Evolutionary conservation across 2,329 filamentous ascomycete genomes (phyloP).

Genomic region (Fusarium newnesense): DNA sequence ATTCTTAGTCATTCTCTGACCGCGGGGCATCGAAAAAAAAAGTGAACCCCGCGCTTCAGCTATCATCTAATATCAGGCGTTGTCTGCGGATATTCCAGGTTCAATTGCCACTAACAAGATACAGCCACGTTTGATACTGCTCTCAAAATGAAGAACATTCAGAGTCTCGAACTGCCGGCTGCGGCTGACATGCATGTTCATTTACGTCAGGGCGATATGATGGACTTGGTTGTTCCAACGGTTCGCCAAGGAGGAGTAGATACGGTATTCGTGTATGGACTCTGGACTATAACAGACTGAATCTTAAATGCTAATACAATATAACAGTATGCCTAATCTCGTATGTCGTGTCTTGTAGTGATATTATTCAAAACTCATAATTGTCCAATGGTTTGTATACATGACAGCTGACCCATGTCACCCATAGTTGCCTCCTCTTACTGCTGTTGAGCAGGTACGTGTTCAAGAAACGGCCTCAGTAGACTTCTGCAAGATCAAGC

Average conservation of each 20-base stretch:
- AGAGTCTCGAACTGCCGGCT: conserved; percentile 66
- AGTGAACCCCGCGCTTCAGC: conserved; percentile 13
- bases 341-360: conserved; percentile 47
- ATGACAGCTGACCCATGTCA: conserved; percentile 1
- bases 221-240: conserved; percentile 64
- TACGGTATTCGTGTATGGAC: conserved; percentile 63
- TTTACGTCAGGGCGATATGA: conserved; percentile 73
- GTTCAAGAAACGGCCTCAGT: neutral
- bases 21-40: conserved; percentile 30
- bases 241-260: conserved; percentile 72
- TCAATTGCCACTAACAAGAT: neutral
- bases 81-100: conserved; percentile 3
- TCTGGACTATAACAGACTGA: conserved; percentile 18
- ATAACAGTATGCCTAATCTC: conserved; percentile 67
- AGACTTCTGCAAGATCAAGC: no score
- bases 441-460: conserved; percentile 32
- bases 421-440: conserved; percentile 33
- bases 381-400: neutral
- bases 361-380: neutral
- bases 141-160: conserved; percentile 35
- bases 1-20: conserved; percentile 2
- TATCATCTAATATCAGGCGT: conserved; percentile 11
- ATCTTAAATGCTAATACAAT: conserved; percentile 33
- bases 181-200: conserved; percentile 78
- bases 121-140: neutral